Evolutionary conservation across 257 asterid genomes (phyloP).

Genomic region (Solanum microdontum): DNA sequence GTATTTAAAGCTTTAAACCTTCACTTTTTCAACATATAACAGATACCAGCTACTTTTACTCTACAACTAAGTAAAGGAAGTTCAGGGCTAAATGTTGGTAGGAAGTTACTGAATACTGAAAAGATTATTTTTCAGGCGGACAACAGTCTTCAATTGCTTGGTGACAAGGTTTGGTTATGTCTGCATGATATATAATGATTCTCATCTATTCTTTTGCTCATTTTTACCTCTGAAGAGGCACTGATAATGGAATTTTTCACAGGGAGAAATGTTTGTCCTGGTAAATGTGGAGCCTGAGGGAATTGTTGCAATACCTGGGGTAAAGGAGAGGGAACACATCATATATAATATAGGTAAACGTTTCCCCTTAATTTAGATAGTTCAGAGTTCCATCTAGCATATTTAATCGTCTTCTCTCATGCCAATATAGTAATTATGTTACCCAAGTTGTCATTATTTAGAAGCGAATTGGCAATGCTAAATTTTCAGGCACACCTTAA

Average conservation of each 20-base stretch:
- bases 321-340: conserved; percentile 38
- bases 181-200: background rate
- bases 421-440: background rate
- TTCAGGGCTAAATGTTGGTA: conserved; percentile 35
- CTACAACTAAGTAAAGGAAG: conserved; percentile 45
- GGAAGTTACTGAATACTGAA: conserved; percentile 83
- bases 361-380: background rate
- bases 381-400: background rate
- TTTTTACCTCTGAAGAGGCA: background rate
- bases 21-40: conserved; percentile 15
- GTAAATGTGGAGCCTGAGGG: conserved; percentile 75
- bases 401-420: background rate
- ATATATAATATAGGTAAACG: conserved; percentile 52
- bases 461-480: background rate
- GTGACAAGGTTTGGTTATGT: conserved; percentile 27
- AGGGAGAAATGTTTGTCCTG: conserved; percentile 45
- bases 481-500: background rate
- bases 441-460: background rate
- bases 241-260: conserved; percentile 1
- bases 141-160: conserved; percentile 13
- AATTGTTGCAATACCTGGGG: conserved; percentile 59
- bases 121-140: conserved; percentile 63
- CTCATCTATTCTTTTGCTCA: background rate
- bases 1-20: background rate
- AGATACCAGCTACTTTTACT: conserved; percentile 78